Evolutionary conservation across 208 protist species (phyloP), one percentile per base, ranked within the genome.

Genomic region (Acanthamoeba sp.): DNA sequence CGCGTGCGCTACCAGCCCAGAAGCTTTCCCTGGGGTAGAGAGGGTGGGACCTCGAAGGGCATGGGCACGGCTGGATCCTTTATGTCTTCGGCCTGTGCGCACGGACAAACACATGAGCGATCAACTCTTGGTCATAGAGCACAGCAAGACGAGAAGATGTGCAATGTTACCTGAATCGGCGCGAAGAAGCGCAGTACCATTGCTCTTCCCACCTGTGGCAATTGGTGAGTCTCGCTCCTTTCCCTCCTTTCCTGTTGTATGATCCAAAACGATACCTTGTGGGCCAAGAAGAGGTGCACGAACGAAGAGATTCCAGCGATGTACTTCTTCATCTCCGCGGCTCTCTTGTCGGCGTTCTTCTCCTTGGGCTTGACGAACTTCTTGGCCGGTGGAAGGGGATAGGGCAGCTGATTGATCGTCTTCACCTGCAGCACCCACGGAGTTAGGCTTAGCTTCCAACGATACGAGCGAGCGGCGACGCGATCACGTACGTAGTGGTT

Each of bases 251-350:
- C n/a, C n/a, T n/a, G n/a, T 12, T 62, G 55, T 62, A 22, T 62
- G 22, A 62, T 27, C 16, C 55, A 62, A 62, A 22, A 22, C 55
- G 55, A 62, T 76, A 84, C 76, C 76, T 84, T 84, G 76, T 84
- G 76, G 3, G 76, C 76, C 18, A 84, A 34, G 76, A 36, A 84
- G 42, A 84, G 76, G 29, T 84, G 76, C 16, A 84, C 76, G 40
- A 84, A 84, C 40, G 76, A 84, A 48, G 76, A 84, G 42, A 84
- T 84, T 22, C 76, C 76, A n/a, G 76, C 76, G 10, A 84, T 32
- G 42, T 84, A 84, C 42, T 55, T 84, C 76, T 84, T 84, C 76
- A 84, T 84, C 76, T 84, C 76, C 9, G 76, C 42, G 24, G n/a
- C 40, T 27, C 76, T 36, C 76, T 84, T 84, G 76, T 84, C 76